These are phyloP conservation scores for Poa annua DNA, from an alignment of 176 grass and related monocot genomes.

Conservation along the genomic window DNA sequence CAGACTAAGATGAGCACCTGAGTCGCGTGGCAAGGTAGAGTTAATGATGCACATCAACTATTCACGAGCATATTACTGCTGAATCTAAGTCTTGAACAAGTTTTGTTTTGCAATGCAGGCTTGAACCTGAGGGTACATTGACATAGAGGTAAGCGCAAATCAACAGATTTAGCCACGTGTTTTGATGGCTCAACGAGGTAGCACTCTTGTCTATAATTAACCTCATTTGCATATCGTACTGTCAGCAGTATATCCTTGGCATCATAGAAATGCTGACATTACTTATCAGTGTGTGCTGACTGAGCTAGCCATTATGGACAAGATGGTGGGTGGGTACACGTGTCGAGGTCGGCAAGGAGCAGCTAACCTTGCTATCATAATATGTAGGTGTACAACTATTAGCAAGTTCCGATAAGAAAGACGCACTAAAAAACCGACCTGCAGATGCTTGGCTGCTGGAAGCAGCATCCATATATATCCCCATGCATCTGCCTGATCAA, in stretches of 20 bases:
- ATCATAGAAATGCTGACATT: not conserved
- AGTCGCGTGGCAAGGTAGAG: not conserved
- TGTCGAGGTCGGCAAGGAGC: conserved; percentile 41
- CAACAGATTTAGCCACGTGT: not conserved
- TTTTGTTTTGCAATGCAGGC: conserved; percentile 24
- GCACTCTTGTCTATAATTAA: not conserved
- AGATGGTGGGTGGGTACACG: conserved; percentile 31
- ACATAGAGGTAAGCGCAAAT: not conserved
- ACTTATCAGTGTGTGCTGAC: not conserved
- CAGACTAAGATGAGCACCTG: not conserved
- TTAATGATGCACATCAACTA: not conserved
- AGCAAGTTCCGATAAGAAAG: conserved; percentile 5
- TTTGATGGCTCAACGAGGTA: not conserved
- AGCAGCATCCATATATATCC: not conserved
- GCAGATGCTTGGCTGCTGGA: conserved; percentile 13
- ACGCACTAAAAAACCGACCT: not conserved
- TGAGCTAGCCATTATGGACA: not conserved
- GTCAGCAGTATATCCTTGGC: not conserved
- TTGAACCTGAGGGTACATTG: not conserved
- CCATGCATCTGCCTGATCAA: conserved; percentile 22
- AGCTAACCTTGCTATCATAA: conserved; percentile 23
- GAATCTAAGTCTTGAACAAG: conserved; percentile 11
- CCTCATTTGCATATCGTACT: not conserved
- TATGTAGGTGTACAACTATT: conserved; percentile 34
- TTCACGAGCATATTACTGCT: not conserved